Percentiles rank a stretch among this genome's conserved stretches.
Evolutionary conservation across 257 asterid species (phyloP).

Genomic region (Gentiana straminea): DNA sequence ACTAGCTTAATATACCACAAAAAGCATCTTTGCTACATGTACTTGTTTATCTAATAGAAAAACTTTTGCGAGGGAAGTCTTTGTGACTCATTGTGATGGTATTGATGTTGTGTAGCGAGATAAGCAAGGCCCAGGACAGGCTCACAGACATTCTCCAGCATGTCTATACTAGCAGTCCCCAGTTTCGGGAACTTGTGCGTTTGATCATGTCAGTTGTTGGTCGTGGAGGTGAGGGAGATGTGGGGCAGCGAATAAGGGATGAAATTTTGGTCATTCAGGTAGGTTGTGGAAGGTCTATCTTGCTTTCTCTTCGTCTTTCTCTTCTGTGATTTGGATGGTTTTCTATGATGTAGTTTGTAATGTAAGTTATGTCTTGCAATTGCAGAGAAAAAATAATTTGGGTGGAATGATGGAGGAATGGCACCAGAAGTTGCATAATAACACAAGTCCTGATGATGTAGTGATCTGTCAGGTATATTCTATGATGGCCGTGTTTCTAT

Average conservation of each 20-base stretch:
- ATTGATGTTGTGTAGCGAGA: constrained; percentile 56
- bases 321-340: background rate
- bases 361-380: constrained; percentile 11
- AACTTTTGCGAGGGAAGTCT: background rate
- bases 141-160: constrained; percentile 78
- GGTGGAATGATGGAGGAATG: constrained; percentile 99
- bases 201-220: constrained; percentile 98
- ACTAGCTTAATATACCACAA: no score
- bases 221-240: constrained; percentile 99
- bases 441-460: constrained; percentile 99
- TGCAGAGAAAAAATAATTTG: constrained; percentile 83
- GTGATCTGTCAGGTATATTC: constrained; percentile 84
- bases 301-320: background rate
- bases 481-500: no score
- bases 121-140: constrained; percentile 97
- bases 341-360: background rate
- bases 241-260: constrained; percentile 97
- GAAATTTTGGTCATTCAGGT: constrained; percentile 98
- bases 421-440: constrained; percentile 98
- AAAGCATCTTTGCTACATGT: background rate
- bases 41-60: constrained; percentile 3
- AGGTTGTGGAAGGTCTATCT: constrained; percentile 1
- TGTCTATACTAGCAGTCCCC: constrained; percentile 49
- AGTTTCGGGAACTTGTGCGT: constrained; percentile 62
- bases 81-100: background rate